A percentile compares a stretch with the other conserved stretches of the same genome.
Conservation (phyloP, 768 basidiomycete species). For the Auriscalpium orientale region DNA sequence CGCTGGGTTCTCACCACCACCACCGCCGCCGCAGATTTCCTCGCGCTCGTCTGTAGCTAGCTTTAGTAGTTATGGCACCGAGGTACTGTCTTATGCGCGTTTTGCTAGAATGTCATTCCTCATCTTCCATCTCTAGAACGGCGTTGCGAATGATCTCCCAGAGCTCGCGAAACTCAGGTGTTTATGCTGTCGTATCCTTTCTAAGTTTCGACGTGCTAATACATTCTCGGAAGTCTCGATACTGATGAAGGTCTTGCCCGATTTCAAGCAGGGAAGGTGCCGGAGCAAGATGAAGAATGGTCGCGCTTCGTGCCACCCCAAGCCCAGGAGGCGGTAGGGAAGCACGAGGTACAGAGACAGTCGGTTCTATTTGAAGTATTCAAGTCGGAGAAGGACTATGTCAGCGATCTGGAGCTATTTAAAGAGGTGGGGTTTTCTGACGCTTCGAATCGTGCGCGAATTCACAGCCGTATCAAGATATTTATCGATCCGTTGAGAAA, state of each 20-base stretch:
- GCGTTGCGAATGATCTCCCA: constrained; percentile 17
- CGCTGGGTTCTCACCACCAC: background rate
- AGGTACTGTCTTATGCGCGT: constrained; percentile 4
- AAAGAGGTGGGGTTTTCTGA: constrained; percentile 41
- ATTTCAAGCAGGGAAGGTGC: constrained; percentile 61
- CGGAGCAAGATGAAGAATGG: constrained; percentile 78
- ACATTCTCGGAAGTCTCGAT: constrained; percentile 35
- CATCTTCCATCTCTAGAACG: background rate
- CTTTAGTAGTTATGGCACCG: background rate
- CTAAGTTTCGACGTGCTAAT: background rate
- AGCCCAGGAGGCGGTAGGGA: constrained; percentile 62
- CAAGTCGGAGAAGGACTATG: constrained; percentile 85
- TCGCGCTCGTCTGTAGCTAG: constrained; percentile 1
- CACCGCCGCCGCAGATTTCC: background rate
- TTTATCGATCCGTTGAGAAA: constrained; percentile 61
- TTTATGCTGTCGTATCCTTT: background rate
- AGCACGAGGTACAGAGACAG: constrained; percentile 77
- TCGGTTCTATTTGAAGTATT: constrained; percentile 85
- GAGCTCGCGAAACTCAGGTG: constrained; percentile 5
- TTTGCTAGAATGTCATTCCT: background rate
- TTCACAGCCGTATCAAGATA: constrained; percentile 35
- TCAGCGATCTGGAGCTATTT: constrained; percentile 66
- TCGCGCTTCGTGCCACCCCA: constrained; percentile 66
- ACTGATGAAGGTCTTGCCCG: constrained; percentile 55
- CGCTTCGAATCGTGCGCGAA: background rate